A percentile compares a stretch with the other conserved stretches of the same genome.
Conservation (phyloP, 2,329 filamentous ascomycete genomes). For the Rugonectria rugulosa region DNA sequence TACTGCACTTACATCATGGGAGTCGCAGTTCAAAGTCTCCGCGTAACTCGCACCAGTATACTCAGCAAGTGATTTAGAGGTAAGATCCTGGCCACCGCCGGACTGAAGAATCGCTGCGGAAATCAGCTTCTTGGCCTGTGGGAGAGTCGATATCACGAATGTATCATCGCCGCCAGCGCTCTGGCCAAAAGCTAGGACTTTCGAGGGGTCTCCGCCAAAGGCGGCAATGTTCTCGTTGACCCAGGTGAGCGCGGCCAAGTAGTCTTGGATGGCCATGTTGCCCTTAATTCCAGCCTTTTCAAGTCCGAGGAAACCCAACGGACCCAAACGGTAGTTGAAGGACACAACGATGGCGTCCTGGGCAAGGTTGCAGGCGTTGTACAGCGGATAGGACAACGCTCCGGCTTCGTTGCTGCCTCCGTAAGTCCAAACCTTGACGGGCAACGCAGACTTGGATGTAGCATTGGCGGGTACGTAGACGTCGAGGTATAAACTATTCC, state of each 20-base stretch:
- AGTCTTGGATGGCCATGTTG: constrained; percentile 28
- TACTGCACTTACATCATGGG: constrained; percentile 9
- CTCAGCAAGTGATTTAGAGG: constrained; percentile 9
- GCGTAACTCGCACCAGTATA: constrained; percentile 24
- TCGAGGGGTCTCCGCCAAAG: constrained; percentile 50
- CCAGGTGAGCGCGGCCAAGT: constrained; percentile 21
- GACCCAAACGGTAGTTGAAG: constrained; percentile 29
- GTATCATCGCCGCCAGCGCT: constrained; percentile 23
- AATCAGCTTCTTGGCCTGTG: constrained; percentile 15
- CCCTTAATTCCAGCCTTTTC: constrained; percentile 21
- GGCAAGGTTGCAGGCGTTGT: constrained; percentile 31
- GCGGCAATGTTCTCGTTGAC: constrained; percentile 25
- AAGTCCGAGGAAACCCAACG: constrained; percentile 22
- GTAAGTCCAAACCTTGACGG: constrained; percentile 31
- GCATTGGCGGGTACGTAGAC: constrained; percentile 22
- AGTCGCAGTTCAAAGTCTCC: constrained; percentile 14
- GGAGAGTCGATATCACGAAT: constrained; percentile 19
- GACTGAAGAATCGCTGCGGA: constrained; percentile 20
- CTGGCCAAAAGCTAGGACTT: constrained; percentile 45
- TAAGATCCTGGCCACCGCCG: constrained; percentile 22
- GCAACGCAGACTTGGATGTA: constrained; percentile 7
- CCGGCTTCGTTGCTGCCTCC: constrained; percentile 23
- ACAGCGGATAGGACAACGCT: constrained; percentile 19
- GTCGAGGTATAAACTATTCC: constrained; percentile 23
- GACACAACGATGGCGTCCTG: constrained; percentile 39